Percentiles rank a stretch among this genome's conserved stretches.
Evolutionary conservation across 768 basidiomycete species (phyloP).

Genomic region (Megacollybia marginata): DNA sequence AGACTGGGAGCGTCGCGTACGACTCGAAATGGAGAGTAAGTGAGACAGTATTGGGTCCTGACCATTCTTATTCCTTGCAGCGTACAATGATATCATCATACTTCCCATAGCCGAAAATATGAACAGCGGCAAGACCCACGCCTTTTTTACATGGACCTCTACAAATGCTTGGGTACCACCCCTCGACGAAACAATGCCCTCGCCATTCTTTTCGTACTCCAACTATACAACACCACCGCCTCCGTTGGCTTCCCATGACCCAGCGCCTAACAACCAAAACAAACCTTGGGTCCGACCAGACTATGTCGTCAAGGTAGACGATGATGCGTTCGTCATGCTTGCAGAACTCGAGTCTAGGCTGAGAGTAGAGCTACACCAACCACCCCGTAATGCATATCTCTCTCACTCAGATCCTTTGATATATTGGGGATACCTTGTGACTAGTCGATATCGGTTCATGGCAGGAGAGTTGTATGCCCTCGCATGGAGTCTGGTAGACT

Average conservation of each 20-base stretch:
- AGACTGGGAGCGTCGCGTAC: slow-evolving; percentile 72
- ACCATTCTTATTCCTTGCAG: slow-evolving; percentile 27
- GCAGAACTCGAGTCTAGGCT: slow-evolving; percentile 90
- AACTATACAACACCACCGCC: slow-evolving; percentile 49
- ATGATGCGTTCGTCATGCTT: slow-evolving; percentile 93
- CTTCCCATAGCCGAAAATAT: slow-evolving; percentile 88
- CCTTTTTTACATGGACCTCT: slow-evolving; percentile 91
- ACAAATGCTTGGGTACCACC: slow-evolving; percentile 88
- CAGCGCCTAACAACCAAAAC: slow-evolving; percentile 23
- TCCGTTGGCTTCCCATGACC: slow-evolving; percentile 64
- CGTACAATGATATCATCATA: slow-evolving; percentile 80
- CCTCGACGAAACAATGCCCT: slow-evolving; percentile 32
- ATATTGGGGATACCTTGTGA: slow-evolving; percentile 88
- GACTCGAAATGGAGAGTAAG: slow-evolving; percentile 88
- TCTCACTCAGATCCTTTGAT: slow-evolving; percentile 52
- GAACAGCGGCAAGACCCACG: slow-evolving; percentile 90
- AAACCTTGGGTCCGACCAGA: slow-evolving; percentile 80
- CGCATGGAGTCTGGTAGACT: slow-evolving; percentile 82
- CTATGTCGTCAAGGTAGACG: slow-evolving; percentile 90
- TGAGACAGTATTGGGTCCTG: slow-evolving; percentile 11
- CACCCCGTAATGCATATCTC: slow-evolving; percentile 12
- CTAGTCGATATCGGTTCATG: slow-evolving; percentile 87
- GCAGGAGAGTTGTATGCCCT: slow-evolving; percentile 90
- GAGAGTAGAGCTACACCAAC: slow-evolving; percentile 62
- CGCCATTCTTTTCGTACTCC: slow-evolving; percentile 59